These are phyloP conservation scores for Tricladium varicosporioides DNA, from an alignment of 2,329 filamentous ascomycete genomes.

Conservation along the genomic window DNA sequence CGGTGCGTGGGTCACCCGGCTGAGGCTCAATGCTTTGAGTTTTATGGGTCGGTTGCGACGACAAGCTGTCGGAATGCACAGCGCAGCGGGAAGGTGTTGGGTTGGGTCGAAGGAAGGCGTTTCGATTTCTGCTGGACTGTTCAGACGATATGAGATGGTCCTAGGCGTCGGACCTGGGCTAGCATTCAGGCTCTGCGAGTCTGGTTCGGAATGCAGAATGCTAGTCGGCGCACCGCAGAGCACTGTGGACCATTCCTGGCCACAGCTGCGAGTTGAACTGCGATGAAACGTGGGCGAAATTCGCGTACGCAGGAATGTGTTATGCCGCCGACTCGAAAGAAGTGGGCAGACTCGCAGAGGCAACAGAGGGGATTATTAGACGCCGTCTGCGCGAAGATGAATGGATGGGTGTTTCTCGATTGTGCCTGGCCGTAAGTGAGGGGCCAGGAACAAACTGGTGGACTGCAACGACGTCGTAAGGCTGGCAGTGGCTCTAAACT, in stretches of 20 bases:
- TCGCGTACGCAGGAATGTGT: slow-evolving; percentile 3
- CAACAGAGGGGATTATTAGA: neutral
- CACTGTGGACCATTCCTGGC: slow-evolving; percentile 13
- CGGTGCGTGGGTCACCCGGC: neutral
- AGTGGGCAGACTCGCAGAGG: neutral
- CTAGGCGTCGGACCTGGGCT: neutral
- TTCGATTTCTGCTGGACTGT: neutral
- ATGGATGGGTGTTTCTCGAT: neutral
- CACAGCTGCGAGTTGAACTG: neutral
- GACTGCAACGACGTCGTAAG: no score
- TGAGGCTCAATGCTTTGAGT: slow-evolving; percentile 1
- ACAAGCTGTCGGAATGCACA: neutral
- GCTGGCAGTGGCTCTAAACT: no score
- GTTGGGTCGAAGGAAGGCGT: neutral
- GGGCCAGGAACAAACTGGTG: no score
- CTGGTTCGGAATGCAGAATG: slow-evolving; percentile 6
- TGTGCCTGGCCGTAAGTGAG: neutral
- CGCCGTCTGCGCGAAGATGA: no score
- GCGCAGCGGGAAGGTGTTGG: no score
- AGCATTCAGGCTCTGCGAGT: neutral
- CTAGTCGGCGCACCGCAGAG: slow-evolving; percentile 3
- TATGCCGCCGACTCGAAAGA: neutral
- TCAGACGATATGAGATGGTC: neutral
- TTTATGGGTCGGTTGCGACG: neutral
- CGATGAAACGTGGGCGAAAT: slow-evolving; percentile 16